These are phyloP conservation scores for Cyberlindnera euphorbiae DNA, from an alignment of 805 yeast genomes.

Conservation along the genomic window DNA sequence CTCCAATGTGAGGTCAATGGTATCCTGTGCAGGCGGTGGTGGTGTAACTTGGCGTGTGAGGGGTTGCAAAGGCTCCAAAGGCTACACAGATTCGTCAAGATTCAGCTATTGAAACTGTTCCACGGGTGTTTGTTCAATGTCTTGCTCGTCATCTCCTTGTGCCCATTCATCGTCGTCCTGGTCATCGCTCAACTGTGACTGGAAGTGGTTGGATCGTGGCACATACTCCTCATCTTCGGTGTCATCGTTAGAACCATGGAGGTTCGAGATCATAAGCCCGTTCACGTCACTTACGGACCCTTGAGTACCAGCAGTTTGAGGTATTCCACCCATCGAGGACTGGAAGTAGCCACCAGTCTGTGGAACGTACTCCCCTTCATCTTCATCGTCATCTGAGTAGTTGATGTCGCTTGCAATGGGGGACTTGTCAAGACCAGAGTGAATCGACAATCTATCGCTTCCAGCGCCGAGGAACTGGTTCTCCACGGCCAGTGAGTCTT, in stretches of 20 bases:
- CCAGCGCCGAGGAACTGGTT: no score
- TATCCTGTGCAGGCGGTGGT: not conserved
- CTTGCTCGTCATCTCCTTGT: not conserved
- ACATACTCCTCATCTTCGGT: conserved; percentile 11
- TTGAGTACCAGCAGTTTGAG: not conserved
- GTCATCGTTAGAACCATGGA: conserved; percentile 4
- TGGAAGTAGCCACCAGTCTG: conserved; percentile 2
- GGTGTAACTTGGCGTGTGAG: not conserved
- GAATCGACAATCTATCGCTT: no score
- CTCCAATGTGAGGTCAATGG: conserved; percentile 4
- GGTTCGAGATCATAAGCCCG: no score
- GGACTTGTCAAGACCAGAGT: not conserved
- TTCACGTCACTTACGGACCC: not conserved
- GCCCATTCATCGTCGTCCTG: conserved; percentile 2
- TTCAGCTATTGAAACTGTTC: no score
- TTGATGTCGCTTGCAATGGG: conserved; percentile 4
- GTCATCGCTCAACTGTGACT: conserved; percentile 2
- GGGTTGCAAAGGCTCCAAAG: no score
- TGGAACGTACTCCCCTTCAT: conserved; percentile 7
- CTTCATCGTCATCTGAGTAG: conserved; percentile 5
- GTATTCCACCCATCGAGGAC: not conserved
- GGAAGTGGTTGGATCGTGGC: conserved; percentile 9
- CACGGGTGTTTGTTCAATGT: not conserved
- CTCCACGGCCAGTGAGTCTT: no score
- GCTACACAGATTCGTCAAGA: no score